These are phyloP conservation scores for Xylariaceae sp. DNA, from an alignment of 2,329 filamentous ascomycete genomes.

Conservation along the genomic window DNA sequence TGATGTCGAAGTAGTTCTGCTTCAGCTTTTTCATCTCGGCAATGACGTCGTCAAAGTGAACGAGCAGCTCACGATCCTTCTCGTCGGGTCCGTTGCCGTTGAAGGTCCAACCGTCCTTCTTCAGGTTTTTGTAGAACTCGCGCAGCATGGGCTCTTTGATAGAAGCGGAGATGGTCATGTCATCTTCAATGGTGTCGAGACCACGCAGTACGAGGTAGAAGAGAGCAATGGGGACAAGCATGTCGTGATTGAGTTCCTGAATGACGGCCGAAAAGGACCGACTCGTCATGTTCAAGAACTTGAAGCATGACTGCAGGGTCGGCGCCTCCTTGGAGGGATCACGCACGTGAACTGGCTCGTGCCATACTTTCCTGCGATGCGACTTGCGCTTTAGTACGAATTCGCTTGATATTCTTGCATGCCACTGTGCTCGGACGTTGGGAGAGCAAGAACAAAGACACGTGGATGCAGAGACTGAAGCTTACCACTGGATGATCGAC, in stretches of 20 bases:
- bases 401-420: not conserved
- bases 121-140: slow-evolving; percentile 72
- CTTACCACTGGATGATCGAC: slow-evolving; percentile 82
- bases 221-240: slow-evolving; percentile 79
- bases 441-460: not conserved
- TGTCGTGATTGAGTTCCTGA: slow-evolving; percentile 89
- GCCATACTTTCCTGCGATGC: slow-evolving; percentile 79
- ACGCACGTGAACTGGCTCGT: slow-evolving; percentile 85
- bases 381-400: not conserved
- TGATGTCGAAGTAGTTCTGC: slow-evolving; percentile 74
- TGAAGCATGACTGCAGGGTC: slow-evolving; percentile 76
- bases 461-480: not conserved
- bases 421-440: not conserved
- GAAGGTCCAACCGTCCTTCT: slow-evolving; percentile 86
- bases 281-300: slow-evolving; percentile 80
- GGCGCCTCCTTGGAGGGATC: slow-evolving; percentile 68
- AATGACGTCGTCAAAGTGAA: slow-evolving; percentile 85
- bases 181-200: slow-evolving; percentile 97
- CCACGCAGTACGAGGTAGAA: slow-evolving; percentile 93
- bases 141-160: slow-evolving; percentile 83
- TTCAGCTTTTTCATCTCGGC: slow-evolving; percentile 85
- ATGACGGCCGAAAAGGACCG: slow-evolving; percentile 92
- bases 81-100: slow-evolving; percentile 80
- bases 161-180: slow-evolving; percentile 81
- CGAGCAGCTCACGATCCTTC: slow-evolving; percentile 87